Evolutionary conservation across 192 early-diverging fungal genomes (phyloP).

Genomic region (Chytriomyces hyalinus): DNA sequence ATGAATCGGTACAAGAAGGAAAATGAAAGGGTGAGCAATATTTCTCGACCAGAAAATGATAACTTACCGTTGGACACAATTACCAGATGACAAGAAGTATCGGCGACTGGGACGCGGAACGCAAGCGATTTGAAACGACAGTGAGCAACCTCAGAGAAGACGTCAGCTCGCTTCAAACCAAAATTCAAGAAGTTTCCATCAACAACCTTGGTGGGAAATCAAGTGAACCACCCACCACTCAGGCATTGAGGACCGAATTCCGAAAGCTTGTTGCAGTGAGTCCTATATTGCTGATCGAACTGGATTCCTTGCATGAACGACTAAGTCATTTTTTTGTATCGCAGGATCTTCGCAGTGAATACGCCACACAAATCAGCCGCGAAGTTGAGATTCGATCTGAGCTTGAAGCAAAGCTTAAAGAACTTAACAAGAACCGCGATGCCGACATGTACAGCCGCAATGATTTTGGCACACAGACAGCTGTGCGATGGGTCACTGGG

Average conservation of each 20-base stretch:
- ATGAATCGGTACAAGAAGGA: constrained; percentile 42
- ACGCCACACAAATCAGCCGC: constrained; percentile 23
- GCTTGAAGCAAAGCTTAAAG: constrained; percentile 23
- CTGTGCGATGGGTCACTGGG: constrained; percentile 17
- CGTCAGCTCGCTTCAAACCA: constrained; percentile 25
- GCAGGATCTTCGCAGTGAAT: constrained; percentile 30
- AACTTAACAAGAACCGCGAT: constrained; percentile 8
- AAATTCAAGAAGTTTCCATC: constrained; percentile 37
- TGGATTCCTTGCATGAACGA: neutral
- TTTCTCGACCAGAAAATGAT: neutral
- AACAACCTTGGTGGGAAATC: constrained; percentile 33
- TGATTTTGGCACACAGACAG: constrained; percentile 27
- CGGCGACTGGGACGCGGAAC: constrained; percentile 33
- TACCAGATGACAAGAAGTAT: constrained; percentile 5
- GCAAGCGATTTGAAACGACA: constrained; percentile 26
- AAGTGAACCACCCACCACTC: constrained; percentile 23
- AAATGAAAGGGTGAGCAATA: constrained; percentile 31
- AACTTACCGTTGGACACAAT: neutral
- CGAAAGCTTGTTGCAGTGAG: constrained; percentile 42
- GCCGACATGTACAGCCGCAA: constrained; percentile 21
- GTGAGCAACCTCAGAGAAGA: constrained; percentile 26
- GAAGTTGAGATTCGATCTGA: constrained; percentile 19
- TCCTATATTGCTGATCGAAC: neutral
- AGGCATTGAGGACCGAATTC: constrained; percentile 44
- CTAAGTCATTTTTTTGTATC: neutral